Evolutionary conservation across 2,329 filamentous ascomycete genomes (phyloP), one percentile per base, ranked within the genome.

Genomic region (Fusarium sp.): DNA sequence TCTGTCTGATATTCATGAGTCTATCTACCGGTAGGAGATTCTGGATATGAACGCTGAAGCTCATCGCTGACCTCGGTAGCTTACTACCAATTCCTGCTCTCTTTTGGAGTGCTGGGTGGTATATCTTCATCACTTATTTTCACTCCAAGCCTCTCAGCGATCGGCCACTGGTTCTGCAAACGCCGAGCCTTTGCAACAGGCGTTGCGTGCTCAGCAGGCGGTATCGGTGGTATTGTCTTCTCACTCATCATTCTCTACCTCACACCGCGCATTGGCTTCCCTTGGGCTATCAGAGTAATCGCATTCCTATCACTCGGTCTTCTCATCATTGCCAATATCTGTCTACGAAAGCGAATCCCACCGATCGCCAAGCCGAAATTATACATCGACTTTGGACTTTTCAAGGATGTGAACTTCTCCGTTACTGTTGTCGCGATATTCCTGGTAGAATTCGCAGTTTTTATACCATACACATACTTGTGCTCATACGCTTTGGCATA

Each of bases 171-270:
- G 81, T 93, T 66, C 25, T 60, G 45, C 7, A 79, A 81, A 12
- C 87, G 86, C 47, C 87, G 91, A 11, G 92, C 87, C 3, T 84
- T 89, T 51, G 90, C 91, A 2, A 93, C 89, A 1, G 92, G 92
- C 8, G 81, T 93, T 28, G 90, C 90, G 5, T 87, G 89, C 13
- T 87, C 89, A 0, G 92, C 91, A 3, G 87, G 87, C 6, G 87
- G 86, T 7, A 74, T 89, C 5, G 88, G 88, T 4, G 88, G 88
- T 4, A 82, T 90, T 41, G 74, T 84, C 1, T 89, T 89, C 43
- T 75, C 78, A 0, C 68, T 80, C 8, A 72, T 78, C 32, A 75
- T 79, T 12, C 66, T 74, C 2, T 76, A 74, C 21, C 55, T 74
- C 7, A 60, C 71, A 2, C 75, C 77, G 3, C 54, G 51, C 0